Conservation (phyloP, 257 asterid genomes). For the Paraleonurus japonicus region DNA sequence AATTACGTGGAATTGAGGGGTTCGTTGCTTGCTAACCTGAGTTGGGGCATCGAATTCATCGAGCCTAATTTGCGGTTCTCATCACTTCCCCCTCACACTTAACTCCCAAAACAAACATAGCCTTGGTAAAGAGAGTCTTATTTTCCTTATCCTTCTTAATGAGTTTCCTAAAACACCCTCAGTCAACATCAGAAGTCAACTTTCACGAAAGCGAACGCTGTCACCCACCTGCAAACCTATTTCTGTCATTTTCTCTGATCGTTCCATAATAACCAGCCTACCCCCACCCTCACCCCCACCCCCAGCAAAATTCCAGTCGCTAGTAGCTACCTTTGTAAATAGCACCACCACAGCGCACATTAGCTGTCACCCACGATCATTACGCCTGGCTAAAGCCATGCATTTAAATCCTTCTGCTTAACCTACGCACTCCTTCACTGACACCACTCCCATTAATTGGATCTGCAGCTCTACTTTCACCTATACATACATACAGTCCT, state of each 20-base stretch:
- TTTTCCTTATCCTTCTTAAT: background rate
- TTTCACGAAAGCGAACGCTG: constrained; percentile 40
- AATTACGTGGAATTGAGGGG: too few relatives aligned
- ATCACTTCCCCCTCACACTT: too few relatives aligned
- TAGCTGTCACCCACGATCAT: constrained; percentile 62
- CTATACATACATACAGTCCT: constrained; percentile 32
- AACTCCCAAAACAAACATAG: too few relatives aligned
- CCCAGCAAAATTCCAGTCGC: constrained; percentile 30
- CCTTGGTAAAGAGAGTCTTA: too few relatives aligned
- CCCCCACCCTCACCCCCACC: background rate
- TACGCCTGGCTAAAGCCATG: constrained; percentile 41
- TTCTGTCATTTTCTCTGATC: constrained; percentile 47
- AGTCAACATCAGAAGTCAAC: constrained; percentile 44
- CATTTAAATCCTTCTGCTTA: constrained; percentile 49
- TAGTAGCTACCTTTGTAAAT: constrained; percentile 17
- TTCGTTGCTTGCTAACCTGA: too few relatives aligned
- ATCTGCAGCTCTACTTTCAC: constrained; percentile 48
- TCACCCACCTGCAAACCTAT: constrained; percentile 36
- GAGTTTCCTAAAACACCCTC: constrained; percentile 40
- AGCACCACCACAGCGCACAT: constrained; percentile 51
- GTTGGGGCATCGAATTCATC: too few relatives aligned
- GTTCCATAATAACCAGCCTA: constrained; percentile 14
- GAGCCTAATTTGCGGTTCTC: too few relatives aligned
- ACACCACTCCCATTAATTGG: constrained; percentile 46
- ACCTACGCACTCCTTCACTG: constrained; percentile 51